phyloP scores from a whole-genome alignment of 139 green algal species.

The Deuterostichococcus epilithicus region DNA sequence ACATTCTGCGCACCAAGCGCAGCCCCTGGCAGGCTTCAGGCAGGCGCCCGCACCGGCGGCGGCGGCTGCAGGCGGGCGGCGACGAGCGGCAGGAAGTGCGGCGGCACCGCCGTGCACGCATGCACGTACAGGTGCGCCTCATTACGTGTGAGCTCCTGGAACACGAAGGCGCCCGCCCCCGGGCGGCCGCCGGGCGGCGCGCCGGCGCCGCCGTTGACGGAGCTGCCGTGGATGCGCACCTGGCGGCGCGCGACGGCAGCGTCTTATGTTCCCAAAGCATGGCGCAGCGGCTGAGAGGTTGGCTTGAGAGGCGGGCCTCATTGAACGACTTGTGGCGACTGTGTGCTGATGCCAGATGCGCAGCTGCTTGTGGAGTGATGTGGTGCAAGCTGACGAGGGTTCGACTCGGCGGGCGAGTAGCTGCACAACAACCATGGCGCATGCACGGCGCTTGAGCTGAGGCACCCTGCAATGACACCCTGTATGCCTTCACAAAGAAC shows the following conservation, averaged over 20 bases:
- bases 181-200: background rate
- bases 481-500: no score
- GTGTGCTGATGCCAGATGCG: no score
- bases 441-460: no score
- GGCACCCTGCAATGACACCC: no score
- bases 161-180: constrained; percentile 18
- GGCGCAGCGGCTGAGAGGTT: no score
- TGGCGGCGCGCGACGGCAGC: no score
- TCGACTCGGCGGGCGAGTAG: no score
- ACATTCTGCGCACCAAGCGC: background rate
- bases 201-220: constrained; percentile 29
- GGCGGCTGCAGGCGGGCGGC: constrained; percentile 22
- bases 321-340: no score
- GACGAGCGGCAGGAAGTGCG: constrained; percentile 42
- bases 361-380: background rate
- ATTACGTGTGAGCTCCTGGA: constrained; percentile 51
- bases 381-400: no score
- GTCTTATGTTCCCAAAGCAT: no score
- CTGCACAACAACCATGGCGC: no score
- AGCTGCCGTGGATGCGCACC: constrained; percentile 43
- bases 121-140: constrained; percentile 46
- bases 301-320: no score
- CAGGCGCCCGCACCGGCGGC: constrained; percentile 4
- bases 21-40: background rate
- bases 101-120: constrained; percentile 34